These are phyloP conservation scores for Trichosporon sp. DNA, from an alignment of 1,284 basidiomycete genomes.

Conservation along the genomic window DNA sequence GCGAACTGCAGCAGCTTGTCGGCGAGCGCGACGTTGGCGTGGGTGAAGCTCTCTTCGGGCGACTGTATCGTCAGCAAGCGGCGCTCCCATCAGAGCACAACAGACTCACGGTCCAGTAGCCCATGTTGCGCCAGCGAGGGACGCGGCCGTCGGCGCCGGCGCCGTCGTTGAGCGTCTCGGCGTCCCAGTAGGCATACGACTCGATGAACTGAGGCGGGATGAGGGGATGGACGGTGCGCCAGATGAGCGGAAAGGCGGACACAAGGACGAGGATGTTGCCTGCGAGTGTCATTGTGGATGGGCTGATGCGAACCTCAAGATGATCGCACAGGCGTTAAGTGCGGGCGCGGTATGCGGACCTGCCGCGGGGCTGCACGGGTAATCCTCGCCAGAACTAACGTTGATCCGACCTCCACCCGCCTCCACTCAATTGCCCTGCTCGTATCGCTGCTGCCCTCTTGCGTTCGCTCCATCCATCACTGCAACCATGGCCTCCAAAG, in stretches of 20 bases:
- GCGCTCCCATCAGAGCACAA: neutral
- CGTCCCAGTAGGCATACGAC: slow-evolving; percentile 36
- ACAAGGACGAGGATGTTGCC: slow-evolving; percentile 22
- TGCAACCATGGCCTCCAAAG: slow-evolving; percentile 2
- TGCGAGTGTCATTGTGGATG: slow-evolving; percentile 8
- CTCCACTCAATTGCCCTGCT: neutral
- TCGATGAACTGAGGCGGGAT: slow-evolving; percentile 31
- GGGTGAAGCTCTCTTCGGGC: slow-evolving; percentile 52
- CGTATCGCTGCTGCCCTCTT: neutral
- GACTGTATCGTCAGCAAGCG: neutral
- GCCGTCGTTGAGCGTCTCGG: slow-evolving; percentile 27
- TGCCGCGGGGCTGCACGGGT: neutral
- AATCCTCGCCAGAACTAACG: neutral
- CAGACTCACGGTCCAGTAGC: slow-evolving; percentile 31
- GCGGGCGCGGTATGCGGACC: neutral
- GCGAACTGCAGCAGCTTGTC: slow-evolving; percentile 55
- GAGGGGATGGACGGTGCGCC: slow-evolving; percentile 25
- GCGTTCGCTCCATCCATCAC: neutral
- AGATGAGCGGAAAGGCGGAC: slow-evolving; percentile 28
- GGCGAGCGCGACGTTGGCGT: slow-evolving; percentile 62
- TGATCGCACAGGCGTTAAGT: neutral
- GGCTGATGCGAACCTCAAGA: neutral
- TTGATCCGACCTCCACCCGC: neutral
- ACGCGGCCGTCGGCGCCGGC: slow-evolving; percentile 12
- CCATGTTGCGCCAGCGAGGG: slow-evolving; percentile 42